Conservation (phyloP, 2,329 filamentous ascomycete genomes). For the Exophiala sp. region DNA sequence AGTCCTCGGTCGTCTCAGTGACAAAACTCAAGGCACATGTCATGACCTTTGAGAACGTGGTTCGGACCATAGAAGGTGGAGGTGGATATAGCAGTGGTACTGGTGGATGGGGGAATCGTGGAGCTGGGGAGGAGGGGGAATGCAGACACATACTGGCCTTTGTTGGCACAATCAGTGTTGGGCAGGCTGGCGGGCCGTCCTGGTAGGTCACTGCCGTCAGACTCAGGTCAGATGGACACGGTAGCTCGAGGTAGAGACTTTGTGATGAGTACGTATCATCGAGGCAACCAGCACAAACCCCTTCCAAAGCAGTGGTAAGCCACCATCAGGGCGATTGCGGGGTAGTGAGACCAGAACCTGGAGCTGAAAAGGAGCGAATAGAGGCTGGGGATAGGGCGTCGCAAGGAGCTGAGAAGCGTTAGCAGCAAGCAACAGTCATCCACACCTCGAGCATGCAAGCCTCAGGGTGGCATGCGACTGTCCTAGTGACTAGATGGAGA, state of each 20-base stretch:
- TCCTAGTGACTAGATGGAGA: neutral
- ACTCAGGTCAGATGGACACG: conserved; percentile 8
- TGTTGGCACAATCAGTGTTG: neutral
- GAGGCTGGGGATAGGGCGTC: neutral
- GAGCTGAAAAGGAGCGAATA: neutral
- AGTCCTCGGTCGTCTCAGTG: neutral
- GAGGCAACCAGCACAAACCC: neutral
- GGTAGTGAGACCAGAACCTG: conserved; percentile 3
- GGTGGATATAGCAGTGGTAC: neutral
- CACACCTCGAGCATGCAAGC: neutral
- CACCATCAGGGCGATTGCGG: conserved; percentile 4
- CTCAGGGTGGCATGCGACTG: neutral
- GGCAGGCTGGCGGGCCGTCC: neutral
- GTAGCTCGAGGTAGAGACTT: conserved; percentile 5
- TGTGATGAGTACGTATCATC: conserved; percentile 10
- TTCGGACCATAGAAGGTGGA: neutral
- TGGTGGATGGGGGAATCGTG: neutral
- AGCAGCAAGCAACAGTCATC: neutral
- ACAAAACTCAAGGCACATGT: neutral
- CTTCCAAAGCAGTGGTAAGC: neutral
- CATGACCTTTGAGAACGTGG: neutral
- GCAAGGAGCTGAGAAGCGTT: too few relatives aligned
- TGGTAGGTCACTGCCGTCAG: neutral
- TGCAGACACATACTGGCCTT: neutral
- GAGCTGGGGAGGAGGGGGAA: neutral